These are phyloP conservation scores for Tinospora cordifolia DNA, from an alignment of 164 flowering plant genomes.

Conservation along the genomic window DNA sequence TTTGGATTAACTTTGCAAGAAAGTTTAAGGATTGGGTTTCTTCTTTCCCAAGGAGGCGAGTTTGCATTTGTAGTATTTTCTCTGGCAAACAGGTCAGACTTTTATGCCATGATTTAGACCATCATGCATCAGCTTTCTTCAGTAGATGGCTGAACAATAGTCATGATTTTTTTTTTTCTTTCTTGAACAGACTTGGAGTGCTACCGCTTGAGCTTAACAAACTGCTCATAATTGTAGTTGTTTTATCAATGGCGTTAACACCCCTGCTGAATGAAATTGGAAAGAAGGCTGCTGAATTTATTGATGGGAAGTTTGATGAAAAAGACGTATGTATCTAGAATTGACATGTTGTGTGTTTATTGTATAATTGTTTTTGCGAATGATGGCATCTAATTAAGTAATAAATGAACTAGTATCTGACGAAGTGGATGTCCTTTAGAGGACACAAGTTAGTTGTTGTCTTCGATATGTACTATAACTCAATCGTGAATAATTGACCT, in stretches of 20 bases:
- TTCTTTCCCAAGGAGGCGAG: conserved; percentile 98
- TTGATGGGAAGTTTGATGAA: conserved; percentile 48
- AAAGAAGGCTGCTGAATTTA: conserved; percentile 56
- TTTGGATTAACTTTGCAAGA: conserved; percentile 81
- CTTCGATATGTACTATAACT: neutral
- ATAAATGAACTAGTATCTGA: neutral
- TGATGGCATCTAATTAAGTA: neutral
- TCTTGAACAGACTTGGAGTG: conserved; percentile 78
- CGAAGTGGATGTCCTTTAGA: neutral
- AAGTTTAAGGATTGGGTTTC: conserved; percentile 87
- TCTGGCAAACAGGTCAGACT: conserved; percentile 79
- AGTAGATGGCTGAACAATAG: conserved; percentile 2
- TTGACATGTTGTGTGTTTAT: neutral
- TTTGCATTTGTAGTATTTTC: conserved; percentile 97
- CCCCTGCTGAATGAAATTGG: conserved; percentile 90
- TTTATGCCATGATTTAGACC: neutral
- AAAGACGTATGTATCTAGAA: conserved; percentile 42
- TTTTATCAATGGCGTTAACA: conserved; percentile 92
- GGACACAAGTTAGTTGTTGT: neutral
- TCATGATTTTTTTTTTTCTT: neutral
- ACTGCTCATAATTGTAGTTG: conserved; percentile 94
- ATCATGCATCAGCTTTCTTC: conserved; percentile 4
- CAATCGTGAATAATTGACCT: neutral
- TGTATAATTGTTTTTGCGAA: neutral
- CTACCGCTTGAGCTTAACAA: conserved; percentile 97